These are phyloP conservation scores for Thraustochytrium sp. DNA, from an alignment of 352 stramenopile species.

Conservation along the genomic window DNA sequence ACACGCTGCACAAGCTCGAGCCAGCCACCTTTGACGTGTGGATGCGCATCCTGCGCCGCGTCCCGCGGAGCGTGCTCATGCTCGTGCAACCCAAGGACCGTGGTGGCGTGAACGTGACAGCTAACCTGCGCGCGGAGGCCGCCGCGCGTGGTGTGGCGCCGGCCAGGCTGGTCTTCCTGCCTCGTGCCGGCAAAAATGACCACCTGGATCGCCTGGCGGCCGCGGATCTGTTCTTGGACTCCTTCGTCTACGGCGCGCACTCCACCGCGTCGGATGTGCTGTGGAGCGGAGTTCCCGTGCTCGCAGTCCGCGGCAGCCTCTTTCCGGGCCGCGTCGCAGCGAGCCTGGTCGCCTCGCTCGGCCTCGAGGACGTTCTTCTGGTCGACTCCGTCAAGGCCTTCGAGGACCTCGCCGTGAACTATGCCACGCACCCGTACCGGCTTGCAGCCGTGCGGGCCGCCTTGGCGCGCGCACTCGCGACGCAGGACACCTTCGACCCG, in stretches of 20 bases:
- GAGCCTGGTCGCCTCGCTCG: background rate
- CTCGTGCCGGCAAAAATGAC: conserved; percentile 56
- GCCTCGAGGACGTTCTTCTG: background rate
- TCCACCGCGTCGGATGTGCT: conserved; percentile 83
- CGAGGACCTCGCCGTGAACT: background rate
- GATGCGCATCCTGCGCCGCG: conserved; percentile 84
- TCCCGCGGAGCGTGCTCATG: conserved; percentile 81
- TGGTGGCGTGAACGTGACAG: conserved; percentile 50
- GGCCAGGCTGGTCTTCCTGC: conserved; percentile 64
- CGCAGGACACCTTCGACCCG: background rate
- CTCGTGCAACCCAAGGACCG: conserved; percentile 62
- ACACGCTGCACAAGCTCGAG: conserved; percentile 91
- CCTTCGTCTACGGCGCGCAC: conserved; percentile 89
- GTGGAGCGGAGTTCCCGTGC: conserved; percentile 73
- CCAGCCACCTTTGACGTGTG: conserved; percentile 78
- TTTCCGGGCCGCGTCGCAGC: conserved; percentile 34
- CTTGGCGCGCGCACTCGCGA: background rate
- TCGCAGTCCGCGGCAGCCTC: conserved; percentile 64
- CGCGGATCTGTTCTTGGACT: conserved; percentile 89
- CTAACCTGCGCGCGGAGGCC: conserved; percentile 60
- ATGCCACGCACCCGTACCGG: conserved; percentile 2
- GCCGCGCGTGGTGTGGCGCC: conserved; percentile 61
- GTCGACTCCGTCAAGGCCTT: conserved; percentile 12
- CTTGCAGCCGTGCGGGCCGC: background rate
- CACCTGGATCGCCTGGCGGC: conserved; percentile 71